phyloP scores from a whole-genome alignment of 176 grass and related monocot genomes.

The Tillandsia fasciculata region DNA sequence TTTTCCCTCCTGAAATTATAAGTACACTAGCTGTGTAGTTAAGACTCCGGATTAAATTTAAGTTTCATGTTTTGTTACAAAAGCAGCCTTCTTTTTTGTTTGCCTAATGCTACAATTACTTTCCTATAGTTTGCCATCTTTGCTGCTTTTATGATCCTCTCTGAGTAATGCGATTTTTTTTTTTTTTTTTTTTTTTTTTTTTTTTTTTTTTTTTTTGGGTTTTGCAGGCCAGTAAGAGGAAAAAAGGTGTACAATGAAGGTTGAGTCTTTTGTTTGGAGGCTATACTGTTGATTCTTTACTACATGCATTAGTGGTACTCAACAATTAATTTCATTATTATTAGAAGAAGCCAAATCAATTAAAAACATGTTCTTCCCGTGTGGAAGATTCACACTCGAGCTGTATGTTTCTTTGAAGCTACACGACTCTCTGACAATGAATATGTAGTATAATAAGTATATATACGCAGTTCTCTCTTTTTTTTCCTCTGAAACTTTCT shows the following conservation, averaged over 20 bases:
- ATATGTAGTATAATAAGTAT: neutral
- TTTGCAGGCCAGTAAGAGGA: conserved; percentile 56
- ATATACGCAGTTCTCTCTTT: neutral
- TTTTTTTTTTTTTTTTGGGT: neutral
- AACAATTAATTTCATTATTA: neutral
- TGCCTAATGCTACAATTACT: too few species aligned
- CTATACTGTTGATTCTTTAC: neutral
- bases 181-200: neutral
- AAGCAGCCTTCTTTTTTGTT: neutral
- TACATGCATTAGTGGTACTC: neutral
- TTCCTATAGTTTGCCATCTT: neutral
- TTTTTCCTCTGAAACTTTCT: neutral
- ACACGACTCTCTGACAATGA: neutral
- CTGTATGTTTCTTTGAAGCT: neutral
- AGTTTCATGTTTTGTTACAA: neutral
- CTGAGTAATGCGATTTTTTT: conserved; percentile 2
- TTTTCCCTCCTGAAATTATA: too few species aligned
- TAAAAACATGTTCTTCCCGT: too few species aligned
- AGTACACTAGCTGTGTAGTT: too few species aligned
- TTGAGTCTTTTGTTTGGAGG: neutral
- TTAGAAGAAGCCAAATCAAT: too few species aligned
- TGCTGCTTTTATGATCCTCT: neutral
- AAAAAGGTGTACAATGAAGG: conserved; percentile 8
- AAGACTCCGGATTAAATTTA: too few species aligned
- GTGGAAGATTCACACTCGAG: neutral